phyloP scores from a whole-genome alignment of 495 filamentous ascomycete genomes.

The Aspergillus heteromorphus region DNA sequence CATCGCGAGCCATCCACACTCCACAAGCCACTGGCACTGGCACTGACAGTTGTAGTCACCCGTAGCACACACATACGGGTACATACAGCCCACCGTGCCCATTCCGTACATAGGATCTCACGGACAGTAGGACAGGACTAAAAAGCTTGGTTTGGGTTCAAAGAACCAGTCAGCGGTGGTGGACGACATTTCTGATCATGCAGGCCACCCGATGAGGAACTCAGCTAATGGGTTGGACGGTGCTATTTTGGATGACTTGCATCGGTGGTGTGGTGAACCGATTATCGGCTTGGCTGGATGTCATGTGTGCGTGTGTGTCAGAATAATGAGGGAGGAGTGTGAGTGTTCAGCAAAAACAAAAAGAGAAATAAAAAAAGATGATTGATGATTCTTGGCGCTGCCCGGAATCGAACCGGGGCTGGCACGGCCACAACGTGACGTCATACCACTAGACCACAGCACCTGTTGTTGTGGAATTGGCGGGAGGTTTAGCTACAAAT shows the following conservation, averaged over 20 bases:
- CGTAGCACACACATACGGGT: not conserved
- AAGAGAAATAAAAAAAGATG: slow-evolving; percentile 5
- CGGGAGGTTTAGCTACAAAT: not conserved
- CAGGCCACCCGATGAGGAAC: not conserved
- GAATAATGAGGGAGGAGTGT: too few relatives aligned
- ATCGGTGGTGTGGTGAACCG: not conserved
- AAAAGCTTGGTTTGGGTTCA: slow-evolving; percentile 11
- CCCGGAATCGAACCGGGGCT: slow-evolving; percentile 79
- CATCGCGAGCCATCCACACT: too few relatives aligned
- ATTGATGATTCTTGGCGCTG: slow-evolving; percentile 28
- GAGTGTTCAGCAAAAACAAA: not conserved
- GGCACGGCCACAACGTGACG: slow-evolving; percentile 55
- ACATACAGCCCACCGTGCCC: not conserved
- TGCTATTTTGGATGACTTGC: slow-evolving; percentile 5
- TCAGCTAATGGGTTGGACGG: not conserved
- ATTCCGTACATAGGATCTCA: not conserved
- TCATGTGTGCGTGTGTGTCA: too few relatives aligned
- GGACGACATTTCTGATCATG: not conserved
- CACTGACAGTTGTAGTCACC: too few relatives aligned
- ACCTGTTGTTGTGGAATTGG: slow-evolving; percentile 8
- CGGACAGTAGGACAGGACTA: not conserved
- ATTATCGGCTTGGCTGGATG: too few relatives aligned
- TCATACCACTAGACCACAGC: slow-evolving; percentile 30
- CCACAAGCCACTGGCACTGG: too few relatives aligned
- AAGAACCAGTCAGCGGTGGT: not conserved